Conservation (phyloP, 139 green algal genomes). For the Haematococcus lacustris region DNA sequence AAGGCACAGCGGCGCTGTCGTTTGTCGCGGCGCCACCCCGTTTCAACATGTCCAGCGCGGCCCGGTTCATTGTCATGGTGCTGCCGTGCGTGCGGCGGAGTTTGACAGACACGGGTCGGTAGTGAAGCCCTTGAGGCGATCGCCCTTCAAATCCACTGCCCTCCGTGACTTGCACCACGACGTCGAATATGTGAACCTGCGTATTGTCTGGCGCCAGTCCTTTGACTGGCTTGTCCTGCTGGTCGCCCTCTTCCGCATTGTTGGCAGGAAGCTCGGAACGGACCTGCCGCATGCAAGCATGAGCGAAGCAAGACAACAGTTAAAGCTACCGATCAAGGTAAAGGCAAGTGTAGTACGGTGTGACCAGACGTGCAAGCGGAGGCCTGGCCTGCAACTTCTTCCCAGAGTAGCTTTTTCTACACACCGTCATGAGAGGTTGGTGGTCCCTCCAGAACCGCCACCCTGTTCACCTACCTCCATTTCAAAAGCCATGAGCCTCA, state of each 20-base stretch:
- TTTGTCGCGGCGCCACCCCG: neutral
- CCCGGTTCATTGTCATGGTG: constrained; percentile 13
- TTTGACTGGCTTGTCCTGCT: neutral
- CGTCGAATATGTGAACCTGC: constrained; percentile 8
- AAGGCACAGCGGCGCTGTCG: neutral
- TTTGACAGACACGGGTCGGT: constrained; percentile 9
- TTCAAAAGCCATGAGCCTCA: constrained; percentile 21
- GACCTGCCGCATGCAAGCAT: too few species aligned
- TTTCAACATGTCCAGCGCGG: constrained; percentile 3
- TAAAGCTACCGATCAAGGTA: too few species aligned
- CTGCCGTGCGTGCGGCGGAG: constrained; percentile 11
- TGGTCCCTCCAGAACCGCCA: too few species aligned
- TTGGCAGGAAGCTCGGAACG: neutral
- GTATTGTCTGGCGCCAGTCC: neutral
- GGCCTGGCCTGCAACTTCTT: too few species aligned
- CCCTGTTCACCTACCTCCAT: constrained; percentile 20
- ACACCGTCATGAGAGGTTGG: too few species aligned
- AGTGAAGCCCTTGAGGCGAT: neutral
- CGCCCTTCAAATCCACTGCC: constrained; percentile 4
- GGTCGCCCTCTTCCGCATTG: neutral
- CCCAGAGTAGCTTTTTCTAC: too few species aligned
- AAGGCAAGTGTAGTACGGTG: neutral
- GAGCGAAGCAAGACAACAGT: too few species aligned
- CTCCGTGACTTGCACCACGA: neutral
- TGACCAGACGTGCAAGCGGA: neutral